Conservation (phyloP, 768 basidiomycete genomes). For the Stropharia rugosoannulata region DNA sequence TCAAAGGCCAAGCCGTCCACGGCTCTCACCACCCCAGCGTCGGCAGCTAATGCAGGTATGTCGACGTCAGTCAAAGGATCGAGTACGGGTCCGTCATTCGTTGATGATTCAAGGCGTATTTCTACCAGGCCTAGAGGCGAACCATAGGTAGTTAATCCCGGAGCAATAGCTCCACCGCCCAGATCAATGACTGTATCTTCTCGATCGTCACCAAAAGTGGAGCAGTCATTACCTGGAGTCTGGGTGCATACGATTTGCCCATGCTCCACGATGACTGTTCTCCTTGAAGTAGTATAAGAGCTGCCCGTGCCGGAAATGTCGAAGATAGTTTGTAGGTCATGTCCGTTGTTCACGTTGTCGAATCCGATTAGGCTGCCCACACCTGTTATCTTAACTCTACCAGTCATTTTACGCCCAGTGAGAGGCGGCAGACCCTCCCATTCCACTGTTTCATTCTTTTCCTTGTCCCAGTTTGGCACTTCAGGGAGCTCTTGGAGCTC, state of each 20-base stretch:
- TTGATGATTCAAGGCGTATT: slow-evolving; percentile 62
- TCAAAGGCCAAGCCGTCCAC: slow-evolving; percentile 62
- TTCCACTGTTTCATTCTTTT: slow-evolving; percentile 54
- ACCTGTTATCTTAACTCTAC: slow-evolving; percentile 51
- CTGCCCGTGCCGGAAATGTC: slow-evolving; percentile 12
- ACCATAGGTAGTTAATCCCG: slow-evolving; percentile 67
- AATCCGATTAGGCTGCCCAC: slow-evolving; percentile 40
- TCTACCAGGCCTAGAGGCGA: slow-evolving; percentile 62
- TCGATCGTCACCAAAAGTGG: background rate
- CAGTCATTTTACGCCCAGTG: slow-evolving; percentile 27
- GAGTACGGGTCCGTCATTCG: slow-evolving; percentile 61
- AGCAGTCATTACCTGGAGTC: slow-evolving; percentile 20
- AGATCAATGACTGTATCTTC: slow-evolving; percentile 46
- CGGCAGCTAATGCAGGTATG: slow-evolving; percentile 40
- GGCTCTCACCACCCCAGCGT: slow-evolving; percentile 50
- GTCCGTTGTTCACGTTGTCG: slow-evolving; percentile 16
- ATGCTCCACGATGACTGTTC: slow-evolving; percentile 45
- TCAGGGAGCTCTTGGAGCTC: slow-evolving; percentile 50
- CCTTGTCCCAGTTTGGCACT: slow-evolving; percentile 59
- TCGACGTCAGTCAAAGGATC: slow-evolving; percentile 43
- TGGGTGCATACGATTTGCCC: slow-evolving; percentile 52
- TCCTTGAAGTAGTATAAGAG: background rate
- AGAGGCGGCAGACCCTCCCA: slow-evolving; percentile 75
- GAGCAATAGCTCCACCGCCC: slow-evolving; percentile 58
- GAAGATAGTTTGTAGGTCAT: slow-evolving; percentile 18